These are phyloP conservation scores for Flaveria linearis DNA, from an alignment of 129 eudicot genomes.

Conservation along the genomic window DNA sequence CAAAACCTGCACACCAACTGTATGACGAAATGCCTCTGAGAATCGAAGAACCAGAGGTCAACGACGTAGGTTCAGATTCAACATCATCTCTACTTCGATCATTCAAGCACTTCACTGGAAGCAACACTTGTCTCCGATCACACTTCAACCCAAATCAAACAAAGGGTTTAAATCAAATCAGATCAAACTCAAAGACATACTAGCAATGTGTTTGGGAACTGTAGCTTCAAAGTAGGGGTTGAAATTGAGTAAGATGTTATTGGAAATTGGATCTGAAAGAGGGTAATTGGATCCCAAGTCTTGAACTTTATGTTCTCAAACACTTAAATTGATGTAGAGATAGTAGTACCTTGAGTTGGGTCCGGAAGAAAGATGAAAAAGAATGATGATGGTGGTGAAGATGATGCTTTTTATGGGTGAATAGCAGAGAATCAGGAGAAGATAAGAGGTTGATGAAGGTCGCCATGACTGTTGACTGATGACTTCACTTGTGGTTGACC, in stretches of 20 bases:
- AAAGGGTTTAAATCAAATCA: conserved; percentile 6
- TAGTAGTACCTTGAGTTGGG: conserved; percentile 51
- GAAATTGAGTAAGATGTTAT: neutral
- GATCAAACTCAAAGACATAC: conserved; percentile 10
- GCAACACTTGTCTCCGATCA: conserved; percentile 32
- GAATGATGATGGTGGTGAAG: conserved; percentile 21
- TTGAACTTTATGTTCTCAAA: conserved; percentile 17
- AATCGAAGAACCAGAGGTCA: conserved; percentile 22
- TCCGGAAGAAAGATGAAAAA: conserved; percentile 16
- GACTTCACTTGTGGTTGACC: neutral
- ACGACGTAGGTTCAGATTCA: conserved; percentile 33
- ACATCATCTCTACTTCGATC: conserved; percentile 37
- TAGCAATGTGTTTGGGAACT: conserved; percentile 8
- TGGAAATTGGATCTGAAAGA: neutral
- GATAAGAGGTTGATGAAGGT: conserved; percentile 50
- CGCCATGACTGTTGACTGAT: conserved; percentile 36
- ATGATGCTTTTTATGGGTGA: conserved; percentile 21
- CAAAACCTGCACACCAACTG: conserved; percentile 82
- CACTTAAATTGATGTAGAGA: conserved; percentile 18
- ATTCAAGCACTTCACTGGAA: conserved; percentile 54
- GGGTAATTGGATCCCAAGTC: neutral
- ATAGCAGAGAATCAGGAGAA: conserved; percentile 11
- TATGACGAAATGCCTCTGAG: conserved; percentile 60
- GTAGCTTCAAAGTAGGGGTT: neutral
- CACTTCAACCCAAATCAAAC: conserved; percentile 26